A percentile compares a stretch with the other conserved stretches of the same genome.
Conservation (phyloP, 345 rosid genomes). For the Noccaea caerulescens region DNA sequence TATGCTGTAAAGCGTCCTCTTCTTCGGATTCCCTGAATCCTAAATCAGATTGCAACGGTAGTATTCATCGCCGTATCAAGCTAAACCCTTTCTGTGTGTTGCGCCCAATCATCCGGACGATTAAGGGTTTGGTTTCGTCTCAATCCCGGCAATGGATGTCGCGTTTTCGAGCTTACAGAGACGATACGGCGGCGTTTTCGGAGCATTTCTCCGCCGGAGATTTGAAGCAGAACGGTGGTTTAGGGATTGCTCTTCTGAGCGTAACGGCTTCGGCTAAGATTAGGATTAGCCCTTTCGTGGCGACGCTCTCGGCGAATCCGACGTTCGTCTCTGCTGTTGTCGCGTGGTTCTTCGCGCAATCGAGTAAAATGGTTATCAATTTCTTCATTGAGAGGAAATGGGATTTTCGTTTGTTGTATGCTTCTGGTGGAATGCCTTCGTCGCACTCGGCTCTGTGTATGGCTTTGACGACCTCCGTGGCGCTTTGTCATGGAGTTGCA, state of each 20-base stretch:
- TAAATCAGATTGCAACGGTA: slow-evolving; percentile 4
- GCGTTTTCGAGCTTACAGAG: slow-evolving; percentile 45
- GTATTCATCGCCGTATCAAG: slow-evolving; percentile 13
- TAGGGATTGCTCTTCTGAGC: slow-evolving; percentile 71
- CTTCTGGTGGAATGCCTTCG: slow-evolving; percentile 97
- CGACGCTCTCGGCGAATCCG: slow-evolving; percentile 78
- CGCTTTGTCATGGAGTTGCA: slow-evolving; percentile 84
- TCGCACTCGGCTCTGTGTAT: slow-evolving; percentile 91
- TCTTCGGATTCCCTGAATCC: slow-evolving; percentile 45
- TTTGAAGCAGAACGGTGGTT: slow-evolving; percentile 55
- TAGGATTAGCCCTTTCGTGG: slow-evolving; percentile 74
- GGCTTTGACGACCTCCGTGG: slow-evolving; percentile 92
- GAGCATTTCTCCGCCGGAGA: slow-evolving; percentile 30
- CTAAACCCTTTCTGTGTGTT: slow-evolving; percentile 48
- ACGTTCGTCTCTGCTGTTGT: slow-evolving; percentile 81
- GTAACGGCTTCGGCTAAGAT: slow-evolving; percentile 72
- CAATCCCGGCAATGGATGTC: slow-evolving; percentile 60
- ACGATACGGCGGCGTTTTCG: slow-evolving; percentile 47
- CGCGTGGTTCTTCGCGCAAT: slow-evolving; percentile 80
- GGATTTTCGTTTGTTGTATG: slow-evolving; percentile 74
- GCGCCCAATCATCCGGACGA: slow-evolving; percentile 49
- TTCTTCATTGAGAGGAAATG: slow-evolving; percentile 89
- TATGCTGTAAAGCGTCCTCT: slow-evolving; percentile 39
- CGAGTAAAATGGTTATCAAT: slow-evolving; percentile 70
- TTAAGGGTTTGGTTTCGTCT: slow-evolving; percentile 53